Evolutionary conservation across 257 asterid genomes (phyloP), one percentile per base, ranked within the genome.

Genomic region (Leonotis leonurus): DNA sequence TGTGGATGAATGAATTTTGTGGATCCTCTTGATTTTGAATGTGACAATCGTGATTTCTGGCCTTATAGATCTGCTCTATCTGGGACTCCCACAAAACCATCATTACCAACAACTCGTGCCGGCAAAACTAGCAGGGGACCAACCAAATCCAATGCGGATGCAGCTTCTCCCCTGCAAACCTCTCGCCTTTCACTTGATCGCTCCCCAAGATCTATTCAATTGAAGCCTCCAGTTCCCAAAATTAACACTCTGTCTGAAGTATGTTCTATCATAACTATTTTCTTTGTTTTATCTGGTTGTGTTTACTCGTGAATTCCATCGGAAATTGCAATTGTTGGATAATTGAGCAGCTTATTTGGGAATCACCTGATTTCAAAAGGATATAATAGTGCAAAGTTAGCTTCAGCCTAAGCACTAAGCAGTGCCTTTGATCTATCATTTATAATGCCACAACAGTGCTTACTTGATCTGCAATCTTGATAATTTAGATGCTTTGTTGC

Each of bases 241-340:
- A 83, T 79, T 78, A 41, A 62, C 62, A 80, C 94, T 20, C 83
- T 81, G 12, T 79, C 93, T 33, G 97, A 92, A 60, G 99, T 87
- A 78, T 80, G 95, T 77, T 63, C 30, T 39, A 27, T 17, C 29
- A 40, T 6, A 26, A 2, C n/a, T n/a, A n/a, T n/a, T 26, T 9
- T 60, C 5, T 33, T 57, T 29, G 30, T 58, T 61, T 37, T 39
- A 29, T 43, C 35, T 58, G 60, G 62, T 50, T 59, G 69, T 36
- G 32, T 44, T 62, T 32, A 54, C 32, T 57, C 17, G 26, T 52
- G 7, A 17, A 52, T 35, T 16, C 16, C 64, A 18, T 51, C 5
- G 43, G 39, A 16, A 60, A 54, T 60, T 20, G 55, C 26, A 49
- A 55, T 14, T 61, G 50, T 60, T 60, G 77, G 62, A 65, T 56